phyloP scores from a whole-genome alignment of 768 basidiomycete species.

The Kwoniella dejecticola region DNA sequence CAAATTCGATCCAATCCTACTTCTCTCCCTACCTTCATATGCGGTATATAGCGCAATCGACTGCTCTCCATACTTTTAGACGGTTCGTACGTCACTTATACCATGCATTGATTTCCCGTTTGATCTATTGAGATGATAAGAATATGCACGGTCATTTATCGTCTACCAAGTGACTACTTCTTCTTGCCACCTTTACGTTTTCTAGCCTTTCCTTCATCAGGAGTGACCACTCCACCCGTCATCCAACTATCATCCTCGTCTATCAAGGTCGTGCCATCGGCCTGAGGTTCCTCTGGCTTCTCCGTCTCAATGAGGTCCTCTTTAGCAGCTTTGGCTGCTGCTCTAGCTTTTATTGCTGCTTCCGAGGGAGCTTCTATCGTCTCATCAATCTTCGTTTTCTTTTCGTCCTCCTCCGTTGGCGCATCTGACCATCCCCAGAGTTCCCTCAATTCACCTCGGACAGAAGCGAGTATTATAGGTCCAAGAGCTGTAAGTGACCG shows the following conservation, averaged over 20 bases:
- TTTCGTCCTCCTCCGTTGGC: conserved; percentile 50
- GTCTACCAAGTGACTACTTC: conserved; percentile 24
- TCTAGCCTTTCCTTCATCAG: conserved; percentile 19
- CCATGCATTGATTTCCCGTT: conserved; percentile 2
- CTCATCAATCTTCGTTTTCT: conserved; percentile 30
- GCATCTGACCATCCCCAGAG: conserved; percentile 73
- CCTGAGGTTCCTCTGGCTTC: conserved; percentile 3
- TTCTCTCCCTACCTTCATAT: no score
- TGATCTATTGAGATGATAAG: not conserved
- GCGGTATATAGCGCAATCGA: no score
- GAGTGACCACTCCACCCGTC: conserved; percentile 17
- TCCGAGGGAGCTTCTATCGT: conserved; percentile 43
- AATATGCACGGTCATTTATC: no score
- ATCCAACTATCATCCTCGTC: conserved; percentile 50
- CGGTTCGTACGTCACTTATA: not conserved
- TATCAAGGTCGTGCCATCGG: conserved; percentile 2
- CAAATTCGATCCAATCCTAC: no score
- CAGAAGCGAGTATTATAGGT: conserved; percentile 64
- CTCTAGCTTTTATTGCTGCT: conserved; percentile 36
- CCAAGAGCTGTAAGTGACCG: conserved; percentile 63
- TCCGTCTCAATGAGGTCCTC: not conserved
- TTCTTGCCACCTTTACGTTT: conserved; percentile 25
- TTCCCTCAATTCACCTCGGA: conserved; percentile 69
- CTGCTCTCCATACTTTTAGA: no score
- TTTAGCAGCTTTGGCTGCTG: conserved; percentile 19